These are phyloP conservation scores for Quercus cerris DNA, from an alignment of 306 rosid genomes.

Conservation along the genomic window DNA sequence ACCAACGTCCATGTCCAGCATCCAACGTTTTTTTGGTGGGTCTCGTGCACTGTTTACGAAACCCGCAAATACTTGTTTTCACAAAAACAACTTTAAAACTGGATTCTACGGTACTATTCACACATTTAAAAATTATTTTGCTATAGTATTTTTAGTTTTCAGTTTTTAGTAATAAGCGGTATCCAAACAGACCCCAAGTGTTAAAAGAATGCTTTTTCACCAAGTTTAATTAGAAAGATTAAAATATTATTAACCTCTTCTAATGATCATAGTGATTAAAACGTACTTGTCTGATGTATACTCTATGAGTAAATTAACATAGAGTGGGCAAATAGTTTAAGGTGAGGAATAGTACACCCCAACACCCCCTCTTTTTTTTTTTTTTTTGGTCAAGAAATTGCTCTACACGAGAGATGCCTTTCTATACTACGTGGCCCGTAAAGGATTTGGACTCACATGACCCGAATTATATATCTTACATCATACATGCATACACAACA, in stretches of 20 bases:
- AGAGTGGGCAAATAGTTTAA: not conserved
- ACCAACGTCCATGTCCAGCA: too few species aligned
- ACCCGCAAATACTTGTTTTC: too few species aligned
- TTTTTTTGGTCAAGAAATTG: not conserved
- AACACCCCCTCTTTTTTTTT: too few species aligned
- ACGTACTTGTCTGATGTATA: not conserved
- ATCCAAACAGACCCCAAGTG: too few species aligned
- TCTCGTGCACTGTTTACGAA: too few species aligned
- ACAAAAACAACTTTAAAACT: too few species aligned
- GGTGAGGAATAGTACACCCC: not conserved
- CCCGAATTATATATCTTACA: constrained; percentile 35
- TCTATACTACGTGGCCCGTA: constrained; percentile 27
- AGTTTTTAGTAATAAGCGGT: too few species aligned
- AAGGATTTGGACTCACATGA: constrained; percentile 46
- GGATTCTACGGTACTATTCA: too few species aligned
- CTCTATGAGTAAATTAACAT: not conserved
- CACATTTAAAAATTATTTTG: too few species aligned
- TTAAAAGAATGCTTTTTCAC: not conserved
- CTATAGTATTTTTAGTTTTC: too few species aligned
- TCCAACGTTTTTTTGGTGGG: too few species aligned
- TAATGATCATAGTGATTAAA: not conserved
- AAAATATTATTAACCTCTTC: not conserved
- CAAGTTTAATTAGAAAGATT: not conserved
- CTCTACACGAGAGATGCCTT: constrained; percentile 2
- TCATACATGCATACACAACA: constrained; percentile 41